Evolutionary conservation across 2,329 filamentous ascomycete species (phyloP).

Genomic region (Fusarium domesticum): DNA sequence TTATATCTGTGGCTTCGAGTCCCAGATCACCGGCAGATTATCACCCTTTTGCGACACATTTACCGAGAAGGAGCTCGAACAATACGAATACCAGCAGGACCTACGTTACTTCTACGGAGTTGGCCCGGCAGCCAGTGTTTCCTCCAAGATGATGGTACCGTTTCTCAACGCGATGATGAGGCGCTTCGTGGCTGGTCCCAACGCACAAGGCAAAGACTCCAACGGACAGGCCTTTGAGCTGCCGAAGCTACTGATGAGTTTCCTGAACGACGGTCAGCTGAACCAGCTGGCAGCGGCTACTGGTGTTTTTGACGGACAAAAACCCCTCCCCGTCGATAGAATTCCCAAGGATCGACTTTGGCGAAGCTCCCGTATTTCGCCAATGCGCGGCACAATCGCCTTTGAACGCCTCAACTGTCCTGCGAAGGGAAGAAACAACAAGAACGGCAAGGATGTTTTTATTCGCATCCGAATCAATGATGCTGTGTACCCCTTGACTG

Average conservation of each 20-base stretch:
- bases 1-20: conserved; percentile 70
- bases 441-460: too few species aligned
- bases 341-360: conserved; percentile 51
- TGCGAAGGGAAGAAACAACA: conserved; percentile 22
- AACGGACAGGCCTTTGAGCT: conserved; percentile 48
- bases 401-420: conserved; percentile 61
- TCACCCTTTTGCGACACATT: conserved; percentile 64
- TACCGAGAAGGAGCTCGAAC: conserved; percentile 57
- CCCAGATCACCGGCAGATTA: conserved; percentile 59
- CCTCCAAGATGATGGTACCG: conserved; percentile 59
- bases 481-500: conserved; percentile 55
- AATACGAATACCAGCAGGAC: conserved; percentile 67
- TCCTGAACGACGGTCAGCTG: conserved; percentile 65
- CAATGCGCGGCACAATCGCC: conserved; percentile 63
- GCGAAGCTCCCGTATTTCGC: conserved; percentile 53
- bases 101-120: conserved; percentile 66
- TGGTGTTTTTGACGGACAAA: conserved; percentile 59
- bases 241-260: conserved; percentile 57
- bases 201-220: conserved; percentile 43
- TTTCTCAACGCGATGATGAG: conserved; percentile 53
- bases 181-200: conserved; percentile 52
- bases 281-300: conserved; percentile 57
- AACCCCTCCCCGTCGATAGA: conserved; percentile 44
- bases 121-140: conserved; percentile 54
- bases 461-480: conserved; percentile 61